phyloP scores from a whole-genome alignment of 2,329 filamentous ascomycete genomes.

The Dactylellina leptospora region DNA sequence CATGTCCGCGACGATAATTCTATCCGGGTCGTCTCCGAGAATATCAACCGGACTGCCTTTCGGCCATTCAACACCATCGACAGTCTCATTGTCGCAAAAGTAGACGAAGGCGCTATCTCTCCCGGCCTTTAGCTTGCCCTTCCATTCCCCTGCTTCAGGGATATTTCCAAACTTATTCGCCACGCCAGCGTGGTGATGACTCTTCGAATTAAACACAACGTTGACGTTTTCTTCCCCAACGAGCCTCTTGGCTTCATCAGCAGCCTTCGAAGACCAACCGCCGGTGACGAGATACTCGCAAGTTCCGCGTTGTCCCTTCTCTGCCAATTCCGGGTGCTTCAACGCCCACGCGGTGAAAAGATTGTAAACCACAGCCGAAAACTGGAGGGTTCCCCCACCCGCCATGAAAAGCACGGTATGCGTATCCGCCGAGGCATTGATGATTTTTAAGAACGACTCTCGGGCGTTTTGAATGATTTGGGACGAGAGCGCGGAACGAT shows the following conservation, averaged over 20 bases:
- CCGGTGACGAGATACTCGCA: conserved; percentile 92
- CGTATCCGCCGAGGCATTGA: conserved; percentile 78
- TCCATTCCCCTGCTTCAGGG: conserved; percentile 79
- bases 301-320: conserved; percentile 70
- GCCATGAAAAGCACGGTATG: conserved; percentile 92
- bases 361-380: conserved; percentile 85
- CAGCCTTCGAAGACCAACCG: conserved; percentile 88
- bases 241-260: conserved; percentile 80
- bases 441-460: conserved; percentile 71
- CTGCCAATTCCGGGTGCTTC: conserved; percentile 70
- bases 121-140: conserved; percentile 70
- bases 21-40: conserved; percentile 69
- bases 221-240: conserved; percentile 83
- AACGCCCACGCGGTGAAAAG: conserved; percentile 81
- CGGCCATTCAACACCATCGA: conserved; percentile 91
- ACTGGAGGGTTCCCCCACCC: conserved; percentile 84
- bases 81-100: conserved; percentile 92
- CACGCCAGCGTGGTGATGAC: conserved; percentile 58
- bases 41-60: conserved; percentile 70
- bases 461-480: conserved; percentile 83
- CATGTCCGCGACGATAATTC: conserved; percentile 90
- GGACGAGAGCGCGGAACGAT: conserved; percentile 80
- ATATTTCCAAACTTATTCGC: conserved; percentile 85
- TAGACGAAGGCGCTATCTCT: conserved; percentile 75
- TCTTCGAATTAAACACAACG: conserved; percentile 73